Base-by-base conservation (phyloP, 306 rosid genomes). In the Canavalia gladiata region DNA sequence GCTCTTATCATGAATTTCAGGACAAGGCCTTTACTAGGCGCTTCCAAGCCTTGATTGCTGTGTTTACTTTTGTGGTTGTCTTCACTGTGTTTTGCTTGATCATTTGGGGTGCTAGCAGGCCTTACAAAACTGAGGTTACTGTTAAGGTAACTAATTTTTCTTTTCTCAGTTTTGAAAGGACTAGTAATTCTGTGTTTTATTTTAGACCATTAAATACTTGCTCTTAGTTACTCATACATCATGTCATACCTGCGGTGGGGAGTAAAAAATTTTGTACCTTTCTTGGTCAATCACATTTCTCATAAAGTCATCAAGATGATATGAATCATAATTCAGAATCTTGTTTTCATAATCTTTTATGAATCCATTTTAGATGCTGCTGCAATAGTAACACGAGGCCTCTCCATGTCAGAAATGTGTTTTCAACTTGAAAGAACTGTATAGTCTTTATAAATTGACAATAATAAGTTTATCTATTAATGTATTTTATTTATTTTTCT, bases 81-180 rank as follows among this genome's bases (percentile, higher is more conserved):
- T 95, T 95, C 63, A 78, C 94, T 28, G 85, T 90, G 7, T 92
- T 95, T 64, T 95, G 99, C 86, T 87, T 93, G 78, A 95, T 95
- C 79, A 91, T 95, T 10, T 95, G 99, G 99, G 97, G 93, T 1
- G 98, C 98, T 45, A 93, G 97, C 77, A 87, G 92, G 72, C 96
- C 97, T 81, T 95, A 76, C 84, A 95, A 90, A 46, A 82, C 97
- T 0, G 82, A 88, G 85, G 50, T 93, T 80, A 47, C 87, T 31
- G 90, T 89, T 84, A 92, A 85, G 94, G 98, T 95, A 85, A 50
- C 70, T 33, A 37, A 74, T 33, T 13, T 18, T 18, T 18, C 25
- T 18, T 18, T 46, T 58, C 7, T 18, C 18, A 12, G 6, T 79
- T 25, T 10, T 47, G 13, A 54, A 10, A 30, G 7, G 25, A 18